Evolutionary conservation across 192 early-diverging fungal genomes (phyloP).

Genomic region (Coemansia sp.): DNA sequence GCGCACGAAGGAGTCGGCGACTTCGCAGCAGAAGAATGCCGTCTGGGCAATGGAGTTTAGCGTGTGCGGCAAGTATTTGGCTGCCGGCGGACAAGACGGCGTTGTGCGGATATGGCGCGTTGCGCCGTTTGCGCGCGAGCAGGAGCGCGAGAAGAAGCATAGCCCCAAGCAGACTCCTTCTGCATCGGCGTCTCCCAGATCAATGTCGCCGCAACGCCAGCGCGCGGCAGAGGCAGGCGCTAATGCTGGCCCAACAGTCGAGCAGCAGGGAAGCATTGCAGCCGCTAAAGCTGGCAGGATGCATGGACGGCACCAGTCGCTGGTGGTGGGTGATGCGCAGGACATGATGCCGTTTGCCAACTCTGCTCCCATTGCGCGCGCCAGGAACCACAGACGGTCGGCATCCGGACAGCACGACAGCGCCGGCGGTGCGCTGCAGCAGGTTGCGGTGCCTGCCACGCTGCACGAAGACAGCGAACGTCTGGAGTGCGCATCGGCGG

Average conservation of each 20-base stretch:
- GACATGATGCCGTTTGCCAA: constrained; percentile 35
- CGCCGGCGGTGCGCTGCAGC: not conserved
- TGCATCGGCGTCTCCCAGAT: not conserved
- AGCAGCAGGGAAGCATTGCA: not conserved
- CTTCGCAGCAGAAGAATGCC: constrained; percentile 26
- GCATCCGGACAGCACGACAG: constrained; percentile 21
- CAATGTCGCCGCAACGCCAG: not conserved
- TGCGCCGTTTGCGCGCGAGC: constrained; percentile 41
- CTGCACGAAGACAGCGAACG: not conserved
- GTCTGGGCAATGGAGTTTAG: constrained; percentile 82
- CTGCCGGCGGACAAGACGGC: constrained; percentile 77
- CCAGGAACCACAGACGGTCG: constrained; percentile 36
- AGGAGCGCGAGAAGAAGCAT: constrained; percentile 33
- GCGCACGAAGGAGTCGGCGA: not conserved
- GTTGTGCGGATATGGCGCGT: constrained; percentile 69
- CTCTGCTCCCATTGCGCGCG: constrained; percentile 34
- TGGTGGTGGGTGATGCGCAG: constrained; percentile 2
- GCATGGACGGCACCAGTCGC: constrained; percentile 17
- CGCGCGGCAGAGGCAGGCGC: constrained; percentile 10
- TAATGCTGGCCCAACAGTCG: not conserved
- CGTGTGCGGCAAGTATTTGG: constrained; percentile 74
- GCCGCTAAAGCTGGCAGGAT: not conserved
- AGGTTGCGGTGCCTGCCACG: not conserved
- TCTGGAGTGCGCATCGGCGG: not conserved
- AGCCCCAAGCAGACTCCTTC: constrained; percentile 9